Evolutionary conservation across 2,329 filamentous ascomycete species (phyloP), one percentile per base, ranked within the genome.

Genomic region (Curvularia verruculosa): DNA sequence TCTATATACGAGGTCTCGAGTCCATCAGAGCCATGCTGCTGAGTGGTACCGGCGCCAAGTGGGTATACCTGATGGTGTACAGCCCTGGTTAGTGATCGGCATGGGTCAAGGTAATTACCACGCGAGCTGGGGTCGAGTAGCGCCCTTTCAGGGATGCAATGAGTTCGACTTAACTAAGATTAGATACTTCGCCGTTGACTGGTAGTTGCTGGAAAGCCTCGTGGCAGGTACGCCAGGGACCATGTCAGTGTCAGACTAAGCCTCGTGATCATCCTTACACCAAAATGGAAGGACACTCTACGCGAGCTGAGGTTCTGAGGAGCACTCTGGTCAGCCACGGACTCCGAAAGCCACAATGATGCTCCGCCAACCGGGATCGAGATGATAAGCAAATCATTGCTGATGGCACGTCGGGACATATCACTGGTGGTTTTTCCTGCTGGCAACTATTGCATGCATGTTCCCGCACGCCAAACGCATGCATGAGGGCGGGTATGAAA

Each of bases 121-220:
- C 39, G 52, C 39, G 48, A 29, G 31, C 41, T n/a, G 48, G 48
- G 53, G 9, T 36, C 13, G 21, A 36, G 40, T 44, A 37, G 46
- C 31, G 46, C 21, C 28, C 36, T 41, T 8, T n/a, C 52, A 43
- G 21, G 37, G 47, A 44, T 43, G 19, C 37, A n/a, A 26, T n/a
- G n/a, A n/a, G 26, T 34, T 21, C 31, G 31, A 36, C 40, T 45
- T 47, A 49, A 52, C 56, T 59, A 49, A 49, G 40, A 31, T 56
- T 49, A 59, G 56, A 47, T 12, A 46, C 24, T 40, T 49, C 52
- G 53, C 56, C 56, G 53, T 18, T 56, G 15, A 21, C 15, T 23
- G 39, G 41, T 44, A 43, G 40, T n/a, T 8, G 23, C 40, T 43
- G 39, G 40, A 13, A 21, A 47, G 12, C 37, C 48, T 28, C 34